Evolutionary conservation across 371 early-diverging fungal genomes (phyloP).

Genomic region (Smittium mucronatum): DNA sequence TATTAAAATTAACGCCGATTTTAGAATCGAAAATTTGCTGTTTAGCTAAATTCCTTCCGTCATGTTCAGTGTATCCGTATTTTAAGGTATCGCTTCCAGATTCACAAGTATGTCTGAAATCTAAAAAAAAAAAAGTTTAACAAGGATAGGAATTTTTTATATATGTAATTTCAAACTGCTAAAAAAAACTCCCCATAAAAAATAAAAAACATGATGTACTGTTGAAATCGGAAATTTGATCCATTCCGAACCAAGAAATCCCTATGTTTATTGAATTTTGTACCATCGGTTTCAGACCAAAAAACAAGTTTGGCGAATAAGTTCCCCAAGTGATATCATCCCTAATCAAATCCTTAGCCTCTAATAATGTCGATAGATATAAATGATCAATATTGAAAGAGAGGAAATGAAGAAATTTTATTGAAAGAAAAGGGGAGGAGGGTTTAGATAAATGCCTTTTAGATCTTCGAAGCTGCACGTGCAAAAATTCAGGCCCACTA

Average conservation of each 20-base stretch:
- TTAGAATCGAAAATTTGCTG: constrained; percentile 60
- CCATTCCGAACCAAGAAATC: constrained; percentile 78
- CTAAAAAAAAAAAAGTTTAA: background rate
- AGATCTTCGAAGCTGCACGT: too few species aligned
- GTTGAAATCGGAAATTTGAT: constrained; percentile 39
- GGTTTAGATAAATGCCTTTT: too few species aligned
- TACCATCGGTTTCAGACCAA: constrained; percentile 73
- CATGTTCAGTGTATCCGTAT: constrained; percentile 81
- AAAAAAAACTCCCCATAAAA: constrained; percentile 21
- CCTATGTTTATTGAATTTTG: constrained; percentile 73
- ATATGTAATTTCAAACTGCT: too few species aligned
- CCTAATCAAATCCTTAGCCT: constrained; percentile 10
- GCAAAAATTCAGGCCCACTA: too few species aligned
- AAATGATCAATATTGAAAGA: too few species aligned
- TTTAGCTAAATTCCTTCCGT: constrained; percentile 65
- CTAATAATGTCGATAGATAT: background rate
- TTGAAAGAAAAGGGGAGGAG: too few species aligned
- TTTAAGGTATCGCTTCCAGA: constrained; percentile 59
- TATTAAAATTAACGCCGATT: constrained; percentile 55
- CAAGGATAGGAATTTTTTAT: background rate
- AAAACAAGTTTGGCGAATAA: constrained; percentile 88
- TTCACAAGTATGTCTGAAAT: constrained; percentile 75
- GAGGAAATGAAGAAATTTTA: too few species aligned
- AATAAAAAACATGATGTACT: constrained; percentile 21
- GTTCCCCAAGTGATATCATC: constrained; percentile 64